phyloP scores from a whole-genome alignment of 2,329 filamentous ascomycete species.

The Fusarium albidum region DNA sequence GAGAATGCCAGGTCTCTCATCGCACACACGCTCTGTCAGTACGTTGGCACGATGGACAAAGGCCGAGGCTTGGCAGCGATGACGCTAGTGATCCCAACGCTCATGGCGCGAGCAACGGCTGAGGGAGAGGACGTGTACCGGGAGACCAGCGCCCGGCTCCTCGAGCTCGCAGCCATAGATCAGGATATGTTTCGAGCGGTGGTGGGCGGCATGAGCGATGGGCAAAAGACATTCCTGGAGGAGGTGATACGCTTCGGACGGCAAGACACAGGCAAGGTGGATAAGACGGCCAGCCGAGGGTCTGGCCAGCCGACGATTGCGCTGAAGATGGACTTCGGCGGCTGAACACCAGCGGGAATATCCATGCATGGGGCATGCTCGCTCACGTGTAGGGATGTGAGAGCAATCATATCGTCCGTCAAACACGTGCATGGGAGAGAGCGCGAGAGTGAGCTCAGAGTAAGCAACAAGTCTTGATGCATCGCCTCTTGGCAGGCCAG shows the following conservation, averaged over 20 bases:
- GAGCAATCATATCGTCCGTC: too few species aligned
- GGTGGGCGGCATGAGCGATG: constrained; percentile 74
- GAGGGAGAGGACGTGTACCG: constrained; percentile 68
- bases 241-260: constrained; percentile 76
- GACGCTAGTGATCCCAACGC: constrained; percentile 77
- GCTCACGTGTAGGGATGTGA: constrained; percentile 5
- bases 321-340: constrained; percentile 90
- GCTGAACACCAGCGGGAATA: constrained; percentile 34
- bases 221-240: constrained; percentile 81
- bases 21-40: constrained; percentile 78
- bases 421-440: constrained; percentile 9
- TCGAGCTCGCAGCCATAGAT: constrained; percentile 83
- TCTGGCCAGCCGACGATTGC: constrained; percentile 82
- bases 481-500: constrained; percentile 18
- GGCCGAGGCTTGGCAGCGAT: constrained; percentile 67
- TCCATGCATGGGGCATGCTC: constrained; percentile 1
- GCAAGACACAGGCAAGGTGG: constrained; percentile 51
- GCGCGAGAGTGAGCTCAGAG: not conserved
- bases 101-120: constrained; percentile 75
- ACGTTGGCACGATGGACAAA: constrained; percentile 60
- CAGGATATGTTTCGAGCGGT: constrained; percentile 77
- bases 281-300: constrained; percentile 51
- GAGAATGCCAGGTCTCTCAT: constrained; percentile 77
- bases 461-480: constrained; percentile 15
- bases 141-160: constrained; percentile 78